Conservation (phyloP, 805 yeast genomes). For the Diddensiella santjacobensis region DNA sequence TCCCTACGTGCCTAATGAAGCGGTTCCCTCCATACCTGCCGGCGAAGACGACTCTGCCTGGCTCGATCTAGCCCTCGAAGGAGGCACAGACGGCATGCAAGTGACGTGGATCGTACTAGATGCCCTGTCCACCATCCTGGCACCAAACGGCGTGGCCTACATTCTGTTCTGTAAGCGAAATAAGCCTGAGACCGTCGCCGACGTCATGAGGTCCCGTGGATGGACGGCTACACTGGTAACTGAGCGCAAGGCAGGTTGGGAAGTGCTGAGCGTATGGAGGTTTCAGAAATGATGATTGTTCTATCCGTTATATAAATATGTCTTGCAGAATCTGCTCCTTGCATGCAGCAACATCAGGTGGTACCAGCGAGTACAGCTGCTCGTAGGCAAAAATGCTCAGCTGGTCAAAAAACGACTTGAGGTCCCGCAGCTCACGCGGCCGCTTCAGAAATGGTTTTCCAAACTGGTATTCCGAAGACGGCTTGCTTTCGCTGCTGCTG, state of each 20-base stretch:
- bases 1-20: conserved; percentile 84
- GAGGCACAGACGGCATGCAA: conserved; percentile 89
- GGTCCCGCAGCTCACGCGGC: conserved; percentile 41
- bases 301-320: conserved; percentile 33
- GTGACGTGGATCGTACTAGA: conserved; percentile 66
- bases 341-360: conserved; percentile 45
- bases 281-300: conserved; percentile 41
- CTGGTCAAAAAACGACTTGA: conserved; percentile 63
- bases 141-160: conserved; percentile 70
- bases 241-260: conserved; percentile 92
- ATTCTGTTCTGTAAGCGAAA: conserved; percentile 90
- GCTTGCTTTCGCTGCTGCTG: neutral
- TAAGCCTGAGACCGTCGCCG: conserved; percentile 60
- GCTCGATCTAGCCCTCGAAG: conserved; percentile 86
- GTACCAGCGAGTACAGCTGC: conserved; percentile 52
- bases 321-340: conserved; percentile 58
- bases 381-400: conserved; percentile 64
- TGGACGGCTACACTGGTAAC: conserved; percentile 58
- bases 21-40: conserved; percentile 57
- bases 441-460: conserved; percentile 41
- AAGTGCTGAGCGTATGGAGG: conserved; percentile 71
- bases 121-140: conserved; percentile 48
- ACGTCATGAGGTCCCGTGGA: conserved; percentile 41
- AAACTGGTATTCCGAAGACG: neutral
- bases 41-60: conserved; percentile 53